Evolutionary conservation across 2,329 filamentous ascomycete genomes (phyloP), one percentile per base, ranked within the genome.

Genomic region (Colletotrichum somersetense): DNA sequence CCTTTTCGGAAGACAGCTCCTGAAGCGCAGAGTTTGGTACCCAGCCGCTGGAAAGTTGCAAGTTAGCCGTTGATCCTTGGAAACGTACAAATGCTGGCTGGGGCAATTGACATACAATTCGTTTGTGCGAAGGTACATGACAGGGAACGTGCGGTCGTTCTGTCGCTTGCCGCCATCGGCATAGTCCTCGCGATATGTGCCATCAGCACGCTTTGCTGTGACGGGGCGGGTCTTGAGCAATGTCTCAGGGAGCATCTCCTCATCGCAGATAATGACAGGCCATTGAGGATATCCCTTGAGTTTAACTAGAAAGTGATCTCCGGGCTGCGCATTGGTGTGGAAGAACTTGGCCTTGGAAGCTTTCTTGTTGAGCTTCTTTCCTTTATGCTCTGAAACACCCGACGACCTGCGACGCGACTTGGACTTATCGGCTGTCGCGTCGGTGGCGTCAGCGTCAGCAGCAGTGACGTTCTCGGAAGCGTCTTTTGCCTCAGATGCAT

Each of bases 101-200:
- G 30, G 35, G 48, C 38, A 35, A 38, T 53, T 35, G 14, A 90
- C 96, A 90, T 85, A 99, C 96, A 99, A 98, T 87, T 98, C 96
- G 78, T 98, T 98, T 48, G 95, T 97, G 75, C 90, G 87, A 62
- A 98, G 85, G 81, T 97, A 98, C 96, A 98, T 98, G 79, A 98
- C 91, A 6, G 96, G 94, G 80, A 95, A 98, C 40, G 93, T 95
- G 74, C 96, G 90, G 82, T 98, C 95, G 73, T 91, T 89, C 53
- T 89, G 91, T 75, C 95, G 93, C 85, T 96, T 96, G 77, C 93
- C 96, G 73, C 93, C 95, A 77, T 97, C 95, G 52, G 91, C 90
- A 79, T 93, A 98, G 75, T 96, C 93, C 72, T 95, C 93, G 66
- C 93, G 91, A 81, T 96, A 97, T 52, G 92, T 93, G 70, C 96